Percentiles rank a stretch among this genome's conserved stretches.
Conservation (phyloP, 2,329 filamentous ascomycete genomes). For the Trichocomaceae sp. region DNA sequence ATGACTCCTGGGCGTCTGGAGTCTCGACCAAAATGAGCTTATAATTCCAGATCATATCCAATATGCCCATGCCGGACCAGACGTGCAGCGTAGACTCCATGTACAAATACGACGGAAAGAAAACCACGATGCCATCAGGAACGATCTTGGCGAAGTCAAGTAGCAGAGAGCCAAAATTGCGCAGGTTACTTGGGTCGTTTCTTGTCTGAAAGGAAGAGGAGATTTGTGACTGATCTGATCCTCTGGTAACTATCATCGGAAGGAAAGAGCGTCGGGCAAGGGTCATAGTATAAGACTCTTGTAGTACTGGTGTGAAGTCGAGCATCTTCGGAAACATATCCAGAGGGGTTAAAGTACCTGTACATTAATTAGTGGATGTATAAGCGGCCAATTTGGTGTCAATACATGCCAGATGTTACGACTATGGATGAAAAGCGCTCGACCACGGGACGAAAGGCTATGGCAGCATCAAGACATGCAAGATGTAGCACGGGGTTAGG, state of each 20-base stretch:
- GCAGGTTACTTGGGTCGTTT: slow-evolving; percentile 92
- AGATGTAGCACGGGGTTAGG: slow-evolving; percentile 97
- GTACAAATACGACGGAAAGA: slow-evolving; percentile 97
- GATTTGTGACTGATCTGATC: slow-evolving; percentile 86
- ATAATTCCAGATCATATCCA: slow-evolving; percentile 98
- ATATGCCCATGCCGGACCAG: slow-evolving; percentile 98
- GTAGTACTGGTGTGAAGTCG: slow-evolving; percentile 82
- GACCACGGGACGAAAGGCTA: slow-evolving; percentile 96
- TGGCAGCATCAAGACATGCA: slow-evolving; percentile 91
- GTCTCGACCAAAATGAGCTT: slow-evolving; percentile 98
- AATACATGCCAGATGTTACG: slow-evolving; percentile 63
- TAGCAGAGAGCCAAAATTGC: slow-evolving; percentile 89
- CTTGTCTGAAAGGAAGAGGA: slow-evolving; percentile 92
- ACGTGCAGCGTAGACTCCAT: slow-evolving; percentile 99
- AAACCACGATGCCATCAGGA: slow-evolving; percentile 96
- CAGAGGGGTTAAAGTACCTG: slow-evolving; percentile 84
- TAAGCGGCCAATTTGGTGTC: background rate
- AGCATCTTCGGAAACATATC: slow-evolving; percentile 99
- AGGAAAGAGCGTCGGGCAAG: slow-evolving; percentile 90
- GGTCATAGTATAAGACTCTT: slow-evolving; percentile 97
- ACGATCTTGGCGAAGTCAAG: slow-evolving; percentile 95
- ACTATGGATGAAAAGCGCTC: slow-evolving; percentile 97
- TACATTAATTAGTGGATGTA: background rate
- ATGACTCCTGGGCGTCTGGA: slow-evolving; percentile 93
- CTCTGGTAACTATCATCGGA: slow-evolving; percentile 94